A percentile compares a stretch with the other conserved stretches of the same genome.
Evolutionary conservation across 192 early-diverging fungal species (phyloP).

Genomic region (Backusella mclennaniae): DNA sequence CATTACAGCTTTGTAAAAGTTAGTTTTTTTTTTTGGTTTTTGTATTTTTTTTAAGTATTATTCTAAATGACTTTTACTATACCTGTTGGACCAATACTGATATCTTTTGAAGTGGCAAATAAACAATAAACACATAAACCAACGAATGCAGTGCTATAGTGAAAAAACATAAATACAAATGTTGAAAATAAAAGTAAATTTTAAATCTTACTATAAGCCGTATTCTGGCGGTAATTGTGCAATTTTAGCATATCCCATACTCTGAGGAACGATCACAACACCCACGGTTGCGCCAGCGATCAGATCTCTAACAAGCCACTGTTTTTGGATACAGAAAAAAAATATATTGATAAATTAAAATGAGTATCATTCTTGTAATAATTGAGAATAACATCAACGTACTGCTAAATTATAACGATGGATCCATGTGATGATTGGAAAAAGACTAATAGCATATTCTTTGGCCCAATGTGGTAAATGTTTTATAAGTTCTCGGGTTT

Average conservation of each 20-base stretch:
- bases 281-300: conserved; percentile 80
- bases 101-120: conserved; percentile 79
- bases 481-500: conserved; percentile 2
- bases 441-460: conserved; percentile 25
- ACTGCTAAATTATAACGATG: conserved; percentile 35
- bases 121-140: conserved; percentile 56
- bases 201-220: conserved; percentile 62
- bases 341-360: background rate
- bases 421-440: conserved; percentile 37
- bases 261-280: conserved; percentile 73
- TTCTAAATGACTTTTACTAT: background rate
- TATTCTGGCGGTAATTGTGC: conserved; percentile 69
- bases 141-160: conserved; percentile 55
- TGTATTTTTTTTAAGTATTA: background rate
- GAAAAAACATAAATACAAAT: background rate
- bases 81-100: conserved; percentile 64
- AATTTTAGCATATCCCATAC: conserved; percentile 73
- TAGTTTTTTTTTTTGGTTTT: background rate
- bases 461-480: conserved; percentile 28
- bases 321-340: background rate
- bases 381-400: background rate
- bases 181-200: background rate
- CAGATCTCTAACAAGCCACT: conserved; percentile 51
- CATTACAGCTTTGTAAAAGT: conserved; percentile 57
- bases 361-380: background rate